Percentiles rank a stretch among this genome's conserved stretches.
phyloP scores from a whole-genome alignment of 192 early-diverging fungal species.

The Entophlyctis luteolus region DNA sequence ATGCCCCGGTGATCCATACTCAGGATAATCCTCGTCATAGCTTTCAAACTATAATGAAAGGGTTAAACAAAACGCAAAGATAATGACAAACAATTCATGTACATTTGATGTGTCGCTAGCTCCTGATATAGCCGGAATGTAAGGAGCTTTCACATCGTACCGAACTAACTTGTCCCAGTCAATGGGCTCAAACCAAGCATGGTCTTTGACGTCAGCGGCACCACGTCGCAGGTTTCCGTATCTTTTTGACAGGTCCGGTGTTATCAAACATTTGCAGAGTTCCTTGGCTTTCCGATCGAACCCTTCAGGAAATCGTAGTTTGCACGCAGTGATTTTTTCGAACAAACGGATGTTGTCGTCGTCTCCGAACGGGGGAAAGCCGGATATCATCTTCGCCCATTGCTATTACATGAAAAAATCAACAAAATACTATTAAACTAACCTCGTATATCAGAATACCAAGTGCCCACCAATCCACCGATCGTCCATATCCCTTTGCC shows the following conservation, averaged over 20 bases:
- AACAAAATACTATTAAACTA: neutral
- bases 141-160: slow-evolving; percentile 77
- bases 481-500: slow-evolving; percentile 86
- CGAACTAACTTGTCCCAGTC: slow-evolving; percentile 61
- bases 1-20: slow-evolving; percentile 68
- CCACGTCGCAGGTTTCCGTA: slow-evolving; percentile 41
- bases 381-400: slow-evolving; percentile 60
- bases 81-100: neutral
- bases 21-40: slow-evolving; percentile 86
- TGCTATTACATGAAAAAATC: neutral
- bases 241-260: slow-evolving; percentile 32
- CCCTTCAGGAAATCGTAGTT: slow-evolving; percentile 39
- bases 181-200: slow-evolving; percentile 39
- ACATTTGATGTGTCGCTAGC: slow-evolving; percentile 73
- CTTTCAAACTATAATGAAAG: slow-evolving; percentile 96
- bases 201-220: slow-evolving; percentile 39
- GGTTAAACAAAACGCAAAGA: slow-evolving; percentile 38
- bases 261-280: slow-evolving; percentile 38
- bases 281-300: slow-evolving; percentile 37
- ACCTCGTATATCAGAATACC: slow-evolving; percentile 80
- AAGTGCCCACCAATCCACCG: slow-evolving; percentile 94
- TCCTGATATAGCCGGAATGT: slow-evolving; percentile 73
- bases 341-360: slow-evolving; percentile 40
- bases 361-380: slow-evolving; percentile 50
- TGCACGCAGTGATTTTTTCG: slow-evolving; percentile 46